Base-by-base conservation (phyloP, 2,329 filamentous ascomycete genomes). In the Hortaea sp. region DNA sequence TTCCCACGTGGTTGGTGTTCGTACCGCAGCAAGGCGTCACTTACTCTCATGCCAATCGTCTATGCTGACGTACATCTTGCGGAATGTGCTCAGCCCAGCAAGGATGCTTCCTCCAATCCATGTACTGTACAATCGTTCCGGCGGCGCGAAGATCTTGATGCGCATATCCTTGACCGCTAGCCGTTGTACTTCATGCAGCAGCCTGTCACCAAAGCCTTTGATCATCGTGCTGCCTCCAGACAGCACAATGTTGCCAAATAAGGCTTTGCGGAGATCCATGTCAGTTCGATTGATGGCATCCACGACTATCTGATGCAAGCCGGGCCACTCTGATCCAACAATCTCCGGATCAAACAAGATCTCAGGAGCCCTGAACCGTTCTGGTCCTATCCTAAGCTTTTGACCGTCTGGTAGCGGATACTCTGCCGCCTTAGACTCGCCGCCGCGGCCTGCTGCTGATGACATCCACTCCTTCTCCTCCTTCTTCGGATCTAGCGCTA, bases 61-160 rank as follows among this genome's bases (percentile, higher is more conserved):
- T 64, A 95, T 90, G 69, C 88, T 95, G 62, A 98, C 92, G 88
- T 92, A 97, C 92, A 98, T 98, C 90, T 97, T 98, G 74, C 90
- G 84, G 72, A 98, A 98, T 45, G 92, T 98, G 73, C 90, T 97
- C 67, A 98, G 70, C 5, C 92, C 90, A 31, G 92, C 92, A 55
- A 98, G 73, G 69, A 98, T 98, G 66, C 92, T 95, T 46, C 92
- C 92, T 53, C 92, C 92, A 57, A 97, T 97, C 92, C 92, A 98
- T 30, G 92, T 98, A 52, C 88, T 95, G 73, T 97, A 98, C 69
- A 97, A 95, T 56, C 92, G 79, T 74, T 98, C 92, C 5, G 92
- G 90, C 46, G 92, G 92, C 45, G 92, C 92, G 71, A 94, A 95
- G 63, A 98, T 98, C 76, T 95, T 95, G 73, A 98, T 97, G 61